Percentiles rank a stretch among this genome's conserved stretches.
phyloP scores from a whole-genome alignment of 1,139 yeast genomes.

The Wickerhamiella pararugosa region DNA sequence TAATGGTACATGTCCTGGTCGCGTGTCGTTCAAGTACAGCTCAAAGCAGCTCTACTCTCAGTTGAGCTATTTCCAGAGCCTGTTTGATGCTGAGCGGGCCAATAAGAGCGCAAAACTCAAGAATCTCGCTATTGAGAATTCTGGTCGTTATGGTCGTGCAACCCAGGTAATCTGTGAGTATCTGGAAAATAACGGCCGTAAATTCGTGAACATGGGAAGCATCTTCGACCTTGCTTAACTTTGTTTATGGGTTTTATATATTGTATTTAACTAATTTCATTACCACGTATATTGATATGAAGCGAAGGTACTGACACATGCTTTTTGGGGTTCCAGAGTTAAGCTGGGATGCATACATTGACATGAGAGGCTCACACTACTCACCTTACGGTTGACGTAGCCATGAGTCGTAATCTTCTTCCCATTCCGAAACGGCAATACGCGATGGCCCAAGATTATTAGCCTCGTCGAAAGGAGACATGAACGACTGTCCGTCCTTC shows the following conservation, averaged over 20 bases:
- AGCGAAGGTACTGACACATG: neutral
- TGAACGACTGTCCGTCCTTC: neutral
- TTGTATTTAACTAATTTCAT: neutral
- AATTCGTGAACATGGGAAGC: constrained; percentile 76
- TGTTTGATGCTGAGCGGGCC: constrained; percentile 76
- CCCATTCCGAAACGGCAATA: constrained; percentile 18
- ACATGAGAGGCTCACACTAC: too few relatives aligned
- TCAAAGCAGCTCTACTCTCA: constrained; percentile 81
- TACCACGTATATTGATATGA: neutral
- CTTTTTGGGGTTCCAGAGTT: neutral
- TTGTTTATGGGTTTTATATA: neutral
- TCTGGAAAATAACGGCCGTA: constrained; percentile 69
- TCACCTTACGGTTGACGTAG: neutral
- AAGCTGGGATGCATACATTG: neutral
- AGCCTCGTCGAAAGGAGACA: constrained; percentile 19
- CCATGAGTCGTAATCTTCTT: constrained; percentile 18
- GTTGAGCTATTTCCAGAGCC: constrained; percentile 56
- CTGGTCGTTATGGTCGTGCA: constrained; percentile 42
- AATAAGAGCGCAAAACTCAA: constrained; percentile 32
- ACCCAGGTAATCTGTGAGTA: constrained; percentile 59
- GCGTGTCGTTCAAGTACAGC: constrained; percentile 61
- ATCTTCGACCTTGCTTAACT: constrained; percentile 32
- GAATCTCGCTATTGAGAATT: constrained; percentile 70
- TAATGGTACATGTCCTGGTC: constrained; percentile 66
- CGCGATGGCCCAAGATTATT: constrained; percentile 15